These are phyloP conservation scores for Huntiella moniliformis DNA, from an alignment of 2,329 filamentous ascomycete species.

Conservation along the genomic window DNA sequence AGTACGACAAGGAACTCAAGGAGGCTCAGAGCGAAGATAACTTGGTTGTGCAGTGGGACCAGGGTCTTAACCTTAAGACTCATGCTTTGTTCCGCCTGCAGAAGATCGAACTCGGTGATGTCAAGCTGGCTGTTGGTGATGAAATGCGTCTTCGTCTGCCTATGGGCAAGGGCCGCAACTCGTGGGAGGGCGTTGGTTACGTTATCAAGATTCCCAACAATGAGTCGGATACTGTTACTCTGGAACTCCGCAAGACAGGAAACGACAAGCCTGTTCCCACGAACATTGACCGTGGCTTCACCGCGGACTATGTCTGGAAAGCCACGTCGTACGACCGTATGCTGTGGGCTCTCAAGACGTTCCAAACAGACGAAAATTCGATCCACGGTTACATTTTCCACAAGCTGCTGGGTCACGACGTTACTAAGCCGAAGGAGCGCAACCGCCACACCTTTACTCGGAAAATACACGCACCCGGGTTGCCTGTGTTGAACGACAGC, in stretches of 20 bases:
- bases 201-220: slow-evolving; percentile 99
- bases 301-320: slow-evolving; percentile 98
- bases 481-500: slow-evolving; percentile 87
- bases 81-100: slow-evolving; percentile 87
- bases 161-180: slow-evolving; percentile 72
- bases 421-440: slow-evolving; percentile 59
- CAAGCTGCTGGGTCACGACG: slow-evolving; percentile 84
- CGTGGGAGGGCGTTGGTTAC: slow-evolving; percentile 96
- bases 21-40: slow-evolving; percentile 95
- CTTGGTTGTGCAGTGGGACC: slow-evolving; percentile 85
- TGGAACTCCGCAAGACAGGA: slow-evolving; percentile 82
- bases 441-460: slow-evolving; percentile 66
- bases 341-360: slow-evolving; percentile 98
- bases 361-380: slow-evolving; percentile 93
- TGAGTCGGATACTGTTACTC: slow-evolving; percentile 89
- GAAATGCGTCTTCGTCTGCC: slow-evolving; percentile 90
- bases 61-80: slow-evolving; percentile 93
- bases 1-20: slow-evolving; percentile 97
- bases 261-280: slow-evolving; percentile 93
- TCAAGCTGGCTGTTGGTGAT: slow-evolving; percentile 92
- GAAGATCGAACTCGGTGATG: slow-evolving; percentile 92
- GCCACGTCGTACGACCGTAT: slow-evolving; percentile 98
- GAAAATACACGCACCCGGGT: slow-evolving; percentile 86
- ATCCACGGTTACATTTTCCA: slow-evolving; percentile 98
- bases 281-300: slow-evolving; percentile 94